Evolutionary conservation across 352 stramenopile genomes (phyloP), one percentile per base, ranked within the genome.

Genomic region (Aphanomyces invadans): DNA sequence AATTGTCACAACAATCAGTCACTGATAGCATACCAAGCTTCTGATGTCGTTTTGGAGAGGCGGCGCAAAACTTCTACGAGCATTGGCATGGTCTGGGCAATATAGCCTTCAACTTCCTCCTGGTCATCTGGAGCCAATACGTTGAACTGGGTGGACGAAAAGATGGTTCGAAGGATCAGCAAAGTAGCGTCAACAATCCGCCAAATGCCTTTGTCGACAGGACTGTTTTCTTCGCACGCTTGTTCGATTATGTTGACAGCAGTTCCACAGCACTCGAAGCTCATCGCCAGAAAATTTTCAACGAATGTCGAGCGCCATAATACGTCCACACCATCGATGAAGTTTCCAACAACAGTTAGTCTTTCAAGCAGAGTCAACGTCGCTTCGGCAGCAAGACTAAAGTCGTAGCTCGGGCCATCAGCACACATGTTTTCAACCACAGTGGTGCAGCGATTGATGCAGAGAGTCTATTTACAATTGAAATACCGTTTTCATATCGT

Each of bases 211-310:
- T 72, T 12, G 54, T 73, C 53, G 19, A 57, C 11, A 4, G 29
- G 12, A 60, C 68, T n/a, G 61, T 36, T 12, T 51, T 52, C 39
- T 53, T 25, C 3, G 38, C 39, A 31, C 62, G 74, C n/a, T 51
- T n/a, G 53, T 15, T 17, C 39, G 2, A 88, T 51, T 19, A 89
- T 69, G n/a, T 87, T 72, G 19, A 89, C 66, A 29, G 86, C 67
- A 1, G 80, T 85, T 10, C 83, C 79, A 44, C 81, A 81, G 55
- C 79, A 91, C 65, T 91, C 78, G 31, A 87, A 79, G 28, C 75
- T 79, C 65, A 89, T 79, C 0, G 75, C 74, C 12, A 91, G 61
- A 46, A 87, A 86, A 51, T 79, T 81, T 3, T 71, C 70, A 3
- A 88, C 66, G 76, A 79, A 91, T 29, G 80, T 70, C 51, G 86